Evolutionary conservation across 257 asterid species (phyloP), one percentile per base, ranked within the genome.

Genomic region (Vinca minor): DNA sequence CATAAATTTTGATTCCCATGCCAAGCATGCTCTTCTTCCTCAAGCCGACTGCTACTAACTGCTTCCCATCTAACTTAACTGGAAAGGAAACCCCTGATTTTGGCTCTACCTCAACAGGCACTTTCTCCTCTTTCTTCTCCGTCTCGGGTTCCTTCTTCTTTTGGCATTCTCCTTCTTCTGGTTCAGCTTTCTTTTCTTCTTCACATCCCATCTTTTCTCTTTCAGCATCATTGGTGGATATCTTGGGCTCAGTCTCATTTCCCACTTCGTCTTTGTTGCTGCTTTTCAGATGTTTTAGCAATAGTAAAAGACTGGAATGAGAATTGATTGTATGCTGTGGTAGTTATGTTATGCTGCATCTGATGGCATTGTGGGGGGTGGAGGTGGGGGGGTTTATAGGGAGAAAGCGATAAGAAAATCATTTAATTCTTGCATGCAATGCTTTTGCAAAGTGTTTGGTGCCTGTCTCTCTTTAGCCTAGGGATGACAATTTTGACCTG

Each of bases 11-110:
- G 81, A 88, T 74, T 62, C 91, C 80, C 63, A 85, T 15, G 66
- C 96, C 87, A 49, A 86, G 80, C 81, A 86, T 78, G 82, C 90
- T 86, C 76, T 82, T 88, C 85, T 86, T 88, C 77, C 95, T 81
- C 75, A 84, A 71, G 46, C 96, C 92, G 45, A 79, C 79, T 44
- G 88, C 77, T 53, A 69, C 67, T 64, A 88, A 81, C 65, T 73
- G 76, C 76, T 80, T 88, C 60, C 86, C 86, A 26, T 82, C 85
- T 73, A 86, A 60, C 75, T 17, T 71, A 41, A 77, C 86, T 23
- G 90, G 85, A 59, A 88, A 88, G 64, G 89, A 78, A 41, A 82
- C 71, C 32, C 91, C 92, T 15, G 88, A 82, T 59, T 78, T 86
- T 39, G 83, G 74, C 67, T 85, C 95, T 39, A 75, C 73, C 64